Evolutionary conservation across 345 rosid genomes (phyloP).

Genomic region (Euphorbia pulcherrima): DNA sequence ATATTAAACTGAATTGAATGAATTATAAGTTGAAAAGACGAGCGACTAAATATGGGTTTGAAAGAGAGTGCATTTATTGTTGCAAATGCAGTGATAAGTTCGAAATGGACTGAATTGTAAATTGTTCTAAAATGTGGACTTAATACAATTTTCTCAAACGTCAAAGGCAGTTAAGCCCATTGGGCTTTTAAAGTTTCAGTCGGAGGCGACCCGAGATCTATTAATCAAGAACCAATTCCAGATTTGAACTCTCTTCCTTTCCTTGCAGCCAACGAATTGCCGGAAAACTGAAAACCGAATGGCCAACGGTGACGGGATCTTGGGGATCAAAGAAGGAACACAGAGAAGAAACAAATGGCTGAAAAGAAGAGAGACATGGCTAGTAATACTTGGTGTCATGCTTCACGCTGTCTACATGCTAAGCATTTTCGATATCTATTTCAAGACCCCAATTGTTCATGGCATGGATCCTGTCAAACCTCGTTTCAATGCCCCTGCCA

Average conservation of each 20-base stretch:
- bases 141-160: too few relatives aligned
- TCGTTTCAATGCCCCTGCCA: slow-evolving; percentile 73
- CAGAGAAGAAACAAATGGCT: slow-evolving; percentile 45
- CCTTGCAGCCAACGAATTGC: background rate
- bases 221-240: background rate
- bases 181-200: background rate
- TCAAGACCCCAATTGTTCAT: slow-evolving; percentile 93
- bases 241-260: background rate
- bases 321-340: slow-evolving; percentile 43
- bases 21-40: too few relatives aligned
- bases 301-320: slow-evolving; percentile 62
- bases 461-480: slow-evolving; percentile 87
- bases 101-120: too few relatives aligned
- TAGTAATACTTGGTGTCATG: slow-evolving; percentile 65
- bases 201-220: background rate
- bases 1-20: too few relatives aligned
- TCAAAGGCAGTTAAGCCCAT: background rate
- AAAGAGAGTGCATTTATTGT: too few relatives aligned
- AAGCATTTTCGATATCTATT: slow-evolving; percentile 94
- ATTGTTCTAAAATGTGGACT: too few relatives aligned
- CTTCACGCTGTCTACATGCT: slow-evolving; percentile 92
- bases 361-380: slow-evolving; percentile 70
- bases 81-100: too few relatives aligned
- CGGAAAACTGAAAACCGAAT: slow-evolving; percentile 12
- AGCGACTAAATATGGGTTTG: too few relatives aligned